These are phyloP conservation scores for Gnaphalium uliginosum DNA, from an alignment of 129 eudicot species.

Conservation along the genomic window DNA sequence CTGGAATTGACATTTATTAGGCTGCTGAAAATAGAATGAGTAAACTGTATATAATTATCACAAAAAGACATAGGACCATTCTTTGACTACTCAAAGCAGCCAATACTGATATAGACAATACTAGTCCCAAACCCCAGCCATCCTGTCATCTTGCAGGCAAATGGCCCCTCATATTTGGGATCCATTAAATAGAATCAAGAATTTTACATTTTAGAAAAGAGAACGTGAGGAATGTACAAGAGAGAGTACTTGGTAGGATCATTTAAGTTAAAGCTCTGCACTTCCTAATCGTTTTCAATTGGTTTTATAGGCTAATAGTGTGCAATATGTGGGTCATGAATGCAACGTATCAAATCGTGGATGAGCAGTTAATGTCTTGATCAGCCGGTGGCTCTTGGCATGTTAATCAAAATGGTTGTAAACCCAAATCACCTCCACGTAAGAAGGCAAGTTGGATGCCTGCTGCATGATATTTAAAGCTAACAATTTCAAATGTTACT, in stretches of 20 bases:
- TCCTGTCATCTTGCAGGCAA: slow-evolving; percentile 18
- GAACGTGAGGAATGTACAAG: neutral
- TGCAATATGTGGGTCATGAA: neutral
- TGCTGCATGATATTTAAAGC: neutral
- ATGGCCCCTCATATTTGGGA: slow-evolving; percentile 9
- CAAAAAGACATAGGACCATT: slow-evolving; percentile 6
- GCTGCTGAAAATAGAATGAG: slow-evolving; percentile 1
- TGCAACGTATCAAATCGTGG: neutral
- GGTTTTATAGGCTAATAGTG: neutral
- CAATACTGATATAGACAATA: slow-evolving; percentile 29
- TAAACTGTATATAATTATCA: neutral
- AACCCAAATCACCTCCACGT: neutral
- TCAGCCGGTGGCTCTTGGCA: neutral
- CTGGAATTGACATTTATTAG: slow-evolving; percentile 3
- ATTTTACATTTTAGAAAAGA: neutral
- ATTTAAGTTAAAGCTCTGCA: neutral
- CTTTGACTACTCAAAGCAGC: slow-evolving; percentile 26
- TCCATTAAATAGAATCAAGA: slow-evolving; percentile 5
- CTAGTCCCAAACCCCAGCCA: slow-evolving; percentile 20
- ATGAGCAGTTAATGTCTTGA: neutral
- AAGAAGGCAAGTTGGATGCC: neutral
- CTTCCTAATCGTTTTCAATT: neutral
- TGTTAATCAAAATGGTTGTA: neutral
- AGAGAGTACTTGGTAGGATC: neutral
- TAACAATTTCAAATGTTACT: neutral